These are phyloP conservation scores for Phaffia australis DNA, from an alignment of 768 basidiomycete genomes.

Conservation along the genomic window DNA sequence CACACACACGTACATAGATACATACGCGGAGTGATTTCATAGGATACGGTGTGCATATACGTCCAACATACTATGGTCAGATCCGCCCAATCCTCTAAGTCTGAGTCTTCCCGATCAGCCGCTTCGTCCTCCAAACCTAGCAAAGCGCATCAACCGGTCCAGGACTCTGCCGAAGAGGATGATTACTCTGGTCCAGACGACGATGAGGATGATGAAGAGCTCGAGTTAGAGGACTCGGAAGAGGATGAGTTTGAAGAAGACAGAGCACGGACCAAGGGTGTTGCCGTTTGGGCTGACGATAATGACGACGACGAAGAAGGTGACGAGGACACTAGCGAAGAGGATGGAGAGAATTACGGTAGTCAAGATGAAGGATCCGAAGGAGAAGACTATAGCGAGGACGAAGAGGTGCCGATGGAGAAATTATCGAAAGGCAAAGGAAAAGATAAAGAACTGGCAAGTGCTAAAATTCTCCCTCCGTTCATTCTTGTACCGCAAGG, in stretches of 20 bases:
- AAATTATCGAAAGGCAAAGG: slow-evolving; percentile 28
- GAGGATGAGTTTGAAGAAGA: slow-evolving; percentile 36
- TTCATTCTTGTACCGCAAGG: neutral
- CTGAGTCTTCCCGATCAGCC: too few relatives aligned
- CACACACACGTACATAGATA: too few relatives aligned
- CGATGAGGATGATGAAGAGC: neutral
- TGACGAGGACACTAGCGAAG: slow-evolving; percentile 19
- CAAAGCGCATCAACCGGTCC: neutral
- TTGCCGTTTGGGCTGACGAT: slow-evolving; percentile 25
- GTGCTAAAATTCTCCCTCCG: neutral
- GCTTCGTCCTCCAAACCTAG: too few relatives aligned
- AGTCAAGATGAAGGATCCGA: slow-evolving; percentile 25
- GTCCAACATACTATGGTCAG: too few relatives aligned
- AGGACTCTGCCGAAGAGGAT: neutral
- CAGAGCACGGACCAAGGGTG: slow-evolving; percentile 15
- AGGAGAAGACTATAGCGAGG: slow-evolving; percentile 30
- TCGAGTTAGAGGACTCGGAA: slow-evolving; percentile 31
- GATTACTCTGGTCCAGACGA: slow-evolving; percentile 6
- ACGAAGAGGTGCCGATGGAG: slow-evolving; percentile 30
- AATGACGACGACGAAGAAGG: slow-evolving; percentile 28
- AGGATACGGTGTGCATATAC: too few relatives aligned
- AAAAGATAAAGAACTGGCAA: slow-evolving; percentile 15
- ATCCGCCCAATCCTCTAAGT: too few relatives aligned
- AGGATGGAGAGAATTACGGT: slow-evolving; percentile 6
- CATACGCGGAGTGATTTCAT: too few relatives aligned